Percentiles rank a stretch among this genome's conserved stretches.
These are phyloP conservation scores for Rhododendron ovatum DNA, from an alignment of 148 eudicot species.

Conservation along the genomic window DNA sequence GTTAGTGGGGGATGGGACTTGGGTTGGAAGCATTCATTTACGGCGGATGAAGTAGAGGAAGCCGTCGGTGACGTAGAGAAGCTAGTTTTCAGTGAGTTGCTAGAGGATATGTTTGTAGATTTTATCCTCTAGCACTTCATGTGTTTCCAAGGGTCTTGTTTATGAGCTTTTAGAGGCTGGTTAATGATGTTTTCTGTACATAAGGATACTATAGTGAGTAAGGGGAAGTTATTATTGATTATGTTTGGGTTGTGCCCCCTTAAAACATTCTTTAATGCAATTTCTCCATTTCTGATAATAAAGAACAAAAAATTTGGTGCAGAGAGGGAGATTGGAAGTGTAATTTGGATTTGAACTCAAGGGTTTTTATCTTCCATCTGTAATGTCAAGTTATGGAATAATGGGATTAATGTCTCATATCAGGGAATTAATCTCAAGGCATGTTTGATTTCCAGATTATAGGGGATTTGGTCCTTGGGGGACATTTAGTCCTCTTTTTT, in stretches of 20 bases:
- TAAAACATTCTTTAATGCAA: background rate
- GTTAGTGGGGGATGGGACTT: conserved; percentile 41
- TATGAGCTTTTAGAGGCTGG: background rate
- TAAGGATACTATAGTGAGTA: background rate
- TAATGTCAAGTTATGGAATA: too few species aligned
- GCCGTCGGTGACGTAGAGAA: conserved; percentile 46
- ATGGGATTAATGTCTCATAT: background rate
- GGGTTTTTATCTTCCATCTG: too few species aligned
- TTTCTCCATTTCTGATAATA: background rate
- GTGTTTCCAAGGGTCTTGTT: background rate
- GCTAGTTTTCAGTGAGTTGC: conserved; percentile 41
- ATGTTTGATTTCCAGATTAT: background rate
- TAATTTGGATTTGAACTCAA: background rate
- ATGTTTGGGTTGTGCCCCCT: background rate
- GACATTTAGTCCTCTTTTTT: too few species aligned
- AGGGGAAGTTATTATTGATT: background rate
- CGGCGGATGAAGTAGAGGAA: conserved; percentile 41
- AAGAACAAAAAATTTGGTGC: background rate
- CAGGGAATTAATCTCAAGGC: background rate
- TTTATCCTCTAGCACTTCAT: conserved; percentile 19
- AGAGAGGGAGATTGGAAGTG: background rate
- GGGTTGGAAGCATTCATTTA: conserved; percentile 55
- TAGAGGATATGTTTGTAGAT: conserved; percentile 46
- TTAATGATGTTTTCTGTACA: conserved; percentile 8
- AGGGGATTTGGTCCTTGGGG: background rate